These are phyloP conservation scores for Termitomyces sp. DNA, from an alignment of 768 basidiomycete genomes.

Conservation along the genomic window DNA sequence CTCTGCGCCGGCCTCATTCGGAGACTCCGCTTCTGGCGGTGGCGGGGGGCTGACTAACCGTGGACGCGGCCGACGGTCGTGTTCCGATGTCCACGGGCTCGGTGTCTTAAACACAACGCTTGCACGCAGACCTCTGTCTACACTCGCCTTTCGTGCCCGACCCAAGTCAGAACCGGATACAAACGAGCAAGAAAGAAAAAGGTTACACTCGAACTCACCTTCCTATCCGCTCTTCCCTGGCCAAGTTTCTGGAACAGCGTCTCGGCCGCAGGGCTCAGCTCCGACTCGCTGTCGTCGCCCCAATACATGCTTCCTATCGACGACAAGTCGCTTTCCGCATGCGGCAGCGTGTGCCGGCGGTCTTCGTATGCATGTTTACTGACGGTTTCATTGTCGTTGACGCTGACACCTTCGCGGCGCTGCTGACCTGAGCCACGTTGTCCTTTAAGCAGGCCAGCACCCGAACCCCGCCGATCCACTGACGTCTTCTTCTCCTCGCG, in stretches of 20 bases:
- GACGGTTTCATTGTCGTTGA: conserved; percentile 28
- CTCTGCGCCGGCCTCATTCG: not conserved
- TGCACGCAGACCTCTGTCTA: not conserved
- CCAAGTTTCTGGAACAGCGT: conserved; percentile 39
- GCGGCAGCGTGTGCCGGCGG: conserved; percentile 20
- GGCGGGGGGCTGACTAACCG: conserved; percentile 1
- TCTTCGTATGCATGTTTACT: conserved; percentile 32
- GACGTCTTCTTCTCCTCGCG: conserved; percentile 3
- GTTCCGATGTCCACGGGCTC: not conserved
- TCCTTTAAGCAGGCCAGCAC: not conserved
- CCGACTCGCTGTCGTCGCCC: conserved; percentile 32
- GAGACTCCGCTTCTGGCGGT: not conserved
- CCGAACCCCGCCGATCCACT: not conserved
- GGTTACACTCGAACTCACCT: conserved; percentile 3
- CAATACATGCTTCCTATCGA: conserved; percentile 35
- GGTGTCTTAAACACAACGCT: not conserved
- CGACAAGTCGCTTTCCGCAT: conserved; percentile 44
- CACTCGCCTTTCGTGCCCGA: not conserved
- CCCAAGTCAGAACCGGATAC: not conserved
- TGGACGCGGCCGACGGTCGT: conserved; percentile 11
- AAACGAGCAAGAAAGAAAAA: not conserved
- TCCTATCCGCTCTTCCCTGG: conserved; percentile 14
- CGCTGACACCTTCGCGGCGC: not conserved
- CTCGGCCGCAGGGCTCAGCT: conserved; percentile 43
- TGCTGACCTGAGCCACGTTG: conserved; percentile 1